These are phyloP conservation scores for Populus ilicifolia DNA, from an alignment of 345 rosid species.

Conservation along the genomic window DNA sequence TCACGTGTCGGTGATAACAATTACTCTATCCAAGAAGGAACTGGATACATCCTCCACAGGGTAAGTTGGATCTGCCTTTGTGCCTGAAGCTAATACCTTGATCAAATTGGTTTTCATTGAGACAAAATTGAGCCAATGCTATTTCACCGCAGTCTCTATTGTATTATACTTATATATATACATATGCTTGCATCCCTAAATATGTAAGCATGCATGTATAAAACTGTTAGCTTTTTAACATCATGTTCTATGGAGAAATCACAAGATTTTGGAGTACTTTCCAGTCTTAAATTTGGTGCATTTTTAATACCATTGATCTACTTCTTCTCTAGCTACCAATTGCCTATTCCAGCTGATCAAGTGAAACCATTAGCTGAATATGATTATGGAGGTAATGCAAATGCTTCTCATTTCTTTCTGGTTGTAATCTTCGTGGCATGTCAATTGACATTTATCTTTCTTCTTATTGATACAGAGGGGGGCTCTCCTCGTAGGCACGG, in stretches of 20 bases:
- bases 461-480: conserved; percentile 13
- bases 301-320: background rate
- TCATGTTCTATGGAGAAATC: too few species aligned
- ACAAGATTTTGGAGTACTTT: too few species aligned
- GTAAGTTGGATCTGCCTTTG: conserved; percentile 8
- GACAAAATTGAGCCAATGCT: background rate
- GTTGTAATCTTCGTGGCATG: background rate
- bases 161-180: background rate
- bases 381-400: conserved; percentile 27
- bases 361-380: conserved; percentile 29
- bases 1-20: conserved; percentile 33
- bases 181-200: background rate
- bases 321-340: conserved; percentile 23
- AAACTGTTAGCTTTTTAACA: background rate
- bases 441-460: background rate
- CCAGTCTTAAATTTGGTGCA: too few species aligned
- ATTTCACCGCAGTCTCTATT: background rate
- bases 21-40: conserved; percentile 32
- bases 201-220: background rate
- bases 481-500: conserved; percentile 18
- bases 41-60: conserved; percentile 26
- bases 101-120: background rate
- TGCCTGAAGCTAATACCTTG: background rate
- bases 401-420: background rate
- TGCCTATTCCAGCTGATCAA: conserved; percentile 34